Evolutionary conservation across 768 basidiomycete species (phyloP).

Genomic region (Suillus subaureus): DNA sequence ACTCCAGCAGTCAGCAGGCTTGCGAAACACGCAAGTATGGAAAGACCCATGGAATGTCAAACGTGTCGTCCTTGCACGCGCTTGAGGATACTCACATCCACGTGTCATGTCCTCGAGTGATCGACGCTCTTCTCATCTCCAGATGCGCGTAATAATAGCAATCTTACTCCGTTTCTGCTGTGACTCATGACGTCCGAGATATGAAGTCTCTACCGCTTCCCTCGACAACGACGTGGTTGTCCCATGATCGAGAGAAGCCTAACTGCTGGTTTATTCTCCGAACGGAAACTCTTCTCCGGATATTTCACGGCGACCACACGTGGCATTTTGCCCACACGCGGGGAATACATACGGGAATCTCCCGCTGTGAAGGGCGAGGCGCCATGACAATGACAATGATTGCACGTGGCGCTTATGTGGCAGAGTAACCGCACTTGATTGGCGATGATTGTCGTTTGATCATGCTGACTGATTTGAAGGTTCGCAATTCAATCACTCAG

Average conservation of each 20-base stretch:
- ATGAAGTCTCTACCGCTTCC: not conserved
- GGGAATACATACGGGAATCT: not conserved
- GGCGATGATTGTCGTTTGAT: not conserved
- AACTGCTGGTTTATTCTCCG: not conserved
- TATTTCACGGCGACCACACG: not conserved
- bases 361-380: not conserved
- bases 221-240: not conserved
- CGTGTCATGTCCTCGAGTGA: not conserved
- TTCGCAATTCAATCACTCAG: not conserved
- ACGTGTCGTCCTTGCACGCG: slow-evolving; percentile 66
- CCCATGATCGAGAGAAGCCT: not conserved
- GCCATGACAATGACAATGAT: slow-evolving; percentile 2
- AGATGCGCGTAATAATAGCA: slow-evolving; percentile 6
- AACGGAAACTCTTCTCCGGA: not conserved
- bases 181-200: not conserved
- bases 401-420: not conserved
- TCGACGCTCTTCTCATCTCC: slow-evolving; percentile 1
- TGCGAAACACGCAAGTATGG: slow-evolving; percentile 68
- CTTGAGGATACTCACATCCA: slow-evolving; percentile 27
- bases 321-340: slow-evolving; percentile 1
- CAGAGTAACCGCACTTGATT: not conserved
- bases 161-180: not conserved
- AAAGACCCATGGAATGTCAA: slow-evolving; percentile 77
- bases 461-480: not conserved
- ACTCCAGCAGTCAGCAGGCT: slow-evolving; percentile 47